These are phyloP conservation scores for Picochlorum costavermella DNA, from an alignment of 139 green algal species.

Conservation along the genomic window DNA sequence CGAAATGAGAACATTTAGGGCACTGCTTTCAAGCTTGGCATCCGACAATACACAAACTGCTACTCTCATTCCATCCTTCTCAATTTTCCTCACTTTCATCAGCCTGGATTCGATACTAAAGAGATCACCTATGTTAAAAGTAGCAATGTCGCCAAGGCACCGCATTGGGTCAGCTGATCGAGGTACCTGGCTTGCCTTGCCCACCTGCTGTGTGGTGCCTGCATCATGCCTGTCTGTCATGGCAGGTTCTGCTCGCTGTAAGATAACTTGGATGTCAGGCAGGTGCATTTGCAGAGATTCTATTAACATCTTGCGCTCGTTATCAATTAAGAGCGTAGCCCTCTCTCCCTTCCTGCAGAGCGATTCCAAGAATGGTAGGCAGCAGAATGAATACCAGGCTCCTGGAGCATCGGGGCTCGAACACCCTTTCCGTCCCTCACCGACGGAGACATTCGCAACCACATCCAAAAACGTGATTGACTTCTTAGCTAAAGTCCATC, in stretches of 20 bases:
- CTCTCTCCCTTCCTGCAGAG: not conserved
- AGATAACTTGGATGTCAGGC: not conserved
- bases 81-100: conserved; percentile 1
- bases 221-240: not conserved
- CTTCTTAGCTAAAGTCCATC: not conserved
- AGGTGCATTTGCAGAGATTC: not conserved
- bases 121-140: not conserved
- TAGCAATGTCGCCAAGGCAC: not conserved
- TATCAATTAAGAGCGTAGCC: not conserved
- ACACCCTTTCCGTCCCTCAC: not conserved
- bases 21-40: not conserved
- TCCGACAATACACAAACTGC: not conserved
- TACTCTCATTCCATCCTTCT: not conserved
- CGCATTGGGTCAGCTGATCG: not conserved
- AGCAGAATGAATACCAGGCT: not conserved
- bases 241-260: not conserved
- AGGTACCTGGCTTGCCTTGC: too few relatives aligned
- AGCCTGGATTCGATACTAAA: not conserved
- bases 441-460: not conserved
- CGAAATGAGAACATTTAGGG: not conserved
- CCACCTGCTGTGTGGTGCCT: not conserved
- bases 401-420: not conserved
- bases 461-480: not conserved
- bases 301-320: not conserved
- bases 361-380: not conserved